Base-by-base conservation (phyloP, 768 basidiomycete species). In the Favolaschia claudopus region DNA sequence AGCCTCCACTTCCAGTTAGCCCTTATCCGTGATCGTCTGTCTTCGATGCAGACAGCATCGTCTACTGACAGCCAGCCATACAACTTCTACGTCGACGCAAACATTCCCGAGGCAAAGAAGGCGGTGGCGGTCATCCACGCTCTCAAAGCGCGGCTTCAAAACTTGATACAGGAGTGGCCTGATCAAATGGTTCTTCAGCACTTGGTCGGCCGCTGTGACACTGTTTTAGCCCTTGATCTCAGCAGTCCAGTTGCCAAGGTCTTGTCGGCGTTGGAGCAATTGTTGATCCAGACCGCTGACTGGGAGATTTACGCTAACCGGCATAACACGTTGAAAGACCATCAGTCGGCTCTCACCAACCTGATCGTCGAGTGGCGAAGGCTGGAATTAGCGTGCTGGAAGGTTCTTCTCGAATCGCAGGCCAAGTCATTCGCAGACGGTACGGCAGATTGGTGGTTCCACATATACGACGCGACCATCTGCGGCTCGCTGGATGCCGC, bases 111-210 rank as follows among this genome's bases (percentile, higher is more conserved):
- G 72, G 80, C 85, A 32, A 84, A 78, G 57, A 92, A 85, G 70
- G 89, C 82, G 0, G 75, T 84, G 4, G 70, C 68, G 0, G 69
- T 89, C 14, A 69, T 96, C 9, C 64, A 68, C 5, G 66, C 77
- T 5, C 79, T 96, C 19, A 77, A 78, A 42, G 55, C 55, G 4
- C 85, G 88, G 2, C 77, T 99, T 27, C 65, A 76, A 14, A 57
- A 32, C 3, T 79, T 97, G 19, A 80, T 89, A 24, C 74, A 79
- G 59, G 89, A 95, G 64, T 99, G 95, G 95, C 96, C 97, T 0
- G 96, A 99, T 62, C 97, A 99, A 72, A 95, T 96, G 90, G 93
- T 98, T 9, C 80, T 97, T n/a, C 91, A 90, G 27, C 89, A 96
- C 70, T 82, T 99, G 32, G 77, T 79, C 32, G 83, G 83, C 54